phyloP scores from a whole-genome alignment of 2,329 filamentous ascomycete species.

The Colletotrichum limetticola region DNA sequence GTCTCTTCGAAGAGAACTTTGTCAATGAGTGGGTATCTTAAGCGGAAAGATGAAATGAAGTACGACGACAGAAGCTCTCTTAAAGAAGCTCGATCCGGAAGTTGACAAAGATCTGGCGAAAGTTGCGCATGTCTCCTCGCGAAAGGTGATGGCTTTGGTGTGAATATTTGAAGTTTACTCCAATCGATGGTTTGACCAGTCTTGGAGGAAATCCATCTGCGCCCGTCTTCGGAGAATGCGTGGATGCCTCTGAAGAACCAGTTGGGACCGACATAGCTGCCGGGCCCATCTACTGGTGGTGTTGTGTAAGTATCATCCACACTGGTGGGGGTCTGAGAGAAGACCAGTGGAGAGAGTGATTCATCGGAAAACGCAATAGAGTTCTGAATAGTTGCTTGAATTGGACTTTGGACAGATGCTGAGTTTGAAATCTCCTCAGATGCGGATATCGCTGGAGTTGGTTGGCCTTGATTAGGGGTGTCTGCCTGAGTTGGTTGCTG shows the following conservation, averaged over 20 bases:
- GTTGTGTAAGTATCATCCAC: background rate
- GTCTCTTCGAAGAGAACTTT: background rate
- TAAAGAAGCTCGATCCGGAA: background rate
- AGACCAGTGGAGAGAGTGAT: background rate
- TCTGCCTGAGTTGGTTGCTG: background rate
- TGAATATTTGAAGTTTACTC: conserved; percentile 9
- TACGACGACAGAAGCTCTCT: background rate
- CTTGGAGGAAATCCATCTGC: conserved; percentile 8
- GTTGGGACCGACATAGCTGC: conserved; percentile 11
- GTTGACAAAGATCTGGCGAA: background rate
- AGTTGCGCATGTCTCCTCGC: background rate
- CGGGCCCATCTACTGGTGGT: background rate
- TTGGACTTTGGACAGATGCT: background rate
- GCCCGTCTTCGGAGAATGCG: conserved; percentile 8
- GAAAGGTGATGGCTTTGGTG: background rate
- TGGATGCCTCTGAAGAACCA: conserved; percentile 28
- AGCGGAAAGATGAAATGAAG: background rate
- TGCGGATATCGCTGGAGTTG: background rate
- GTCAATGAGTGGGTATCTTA: conserved; percentile 1
- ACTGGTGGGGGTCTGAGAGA: background rate
- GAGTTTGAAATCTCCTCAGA: background rate
- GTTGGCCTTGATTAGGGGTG: background rate
- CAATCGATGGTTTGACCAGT: conserved; percentile 18
- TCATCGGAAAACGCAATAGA: background rate
- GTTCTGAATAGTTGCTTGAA: background rate